Evolutionary conservation across 202 grass and related monocot genomes (phyloP).

Genomic region (Eragrostis tef): DNA sequence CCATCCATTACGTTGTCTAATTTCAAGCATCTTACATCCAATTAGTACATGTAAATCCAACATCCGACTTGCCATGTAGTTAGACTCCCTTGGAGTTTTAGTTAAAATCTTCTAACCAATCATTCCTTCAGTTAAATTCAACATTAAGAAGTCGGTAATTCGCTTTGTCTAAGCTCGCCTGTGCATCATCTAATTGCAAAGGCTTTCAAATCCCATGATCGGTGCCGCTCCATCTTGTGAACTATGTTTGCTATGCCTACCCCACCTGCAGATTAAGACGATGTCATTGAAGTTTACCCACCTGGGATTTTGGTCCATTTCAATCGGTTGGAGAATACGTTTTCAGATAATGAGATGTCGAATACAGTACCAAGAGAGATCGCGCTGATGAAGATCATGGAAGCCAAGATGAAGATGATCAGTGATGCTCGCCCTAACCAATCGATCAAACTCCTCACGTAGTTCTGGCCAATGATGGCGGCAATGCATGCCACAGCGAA

Average conservation of each 20-base stretch:
- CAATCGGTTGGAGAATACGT: neutral
- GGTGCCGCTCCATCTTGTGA: constrained; percentile 52
- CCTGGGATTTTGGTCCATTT: neutral
- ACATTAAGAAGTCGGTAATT: no score
- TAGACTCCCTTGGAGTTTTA: no score
- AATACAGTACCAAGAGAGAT: constrained; percentile 63
- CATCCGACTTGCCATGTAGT: no score
- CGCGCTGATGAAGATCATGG: constrained; percentile 81
- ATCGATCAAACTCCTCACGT: constrained; percentile 70
- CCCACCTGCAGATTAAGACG: constrained; percentile 55
- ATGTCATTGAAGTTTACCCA: neutral
- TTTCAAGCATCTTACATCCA: no score
- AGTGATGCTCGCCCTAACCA: constrained; percentile 83
- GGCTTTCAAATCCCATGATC: constrained; percentile 80
- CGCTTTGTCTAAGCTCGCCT: neutral
- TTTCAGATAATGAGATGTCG: no score
- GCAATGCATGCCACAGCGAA: constrained; percentile 63
- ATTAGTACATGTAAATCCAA: no score
- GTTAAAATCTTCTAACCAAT: no score
- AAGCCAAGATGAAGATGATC: constrained; percentile 90
- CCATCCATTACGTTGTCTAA: no score
- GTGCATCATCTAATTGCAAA: constrained; percentile 64
- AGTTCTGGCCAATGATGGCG: constrained; percentile 73
- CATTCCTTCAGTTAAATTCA: no score
- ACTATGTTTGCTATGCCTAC: constrained; percentile 86